A percentile compares a stretch with the other conserved stretches of the same genome.
phyloP scores from a whole-genome alignment of 2,329 filamentous ascomycete species.

The Monilinia laxa region DNA sequence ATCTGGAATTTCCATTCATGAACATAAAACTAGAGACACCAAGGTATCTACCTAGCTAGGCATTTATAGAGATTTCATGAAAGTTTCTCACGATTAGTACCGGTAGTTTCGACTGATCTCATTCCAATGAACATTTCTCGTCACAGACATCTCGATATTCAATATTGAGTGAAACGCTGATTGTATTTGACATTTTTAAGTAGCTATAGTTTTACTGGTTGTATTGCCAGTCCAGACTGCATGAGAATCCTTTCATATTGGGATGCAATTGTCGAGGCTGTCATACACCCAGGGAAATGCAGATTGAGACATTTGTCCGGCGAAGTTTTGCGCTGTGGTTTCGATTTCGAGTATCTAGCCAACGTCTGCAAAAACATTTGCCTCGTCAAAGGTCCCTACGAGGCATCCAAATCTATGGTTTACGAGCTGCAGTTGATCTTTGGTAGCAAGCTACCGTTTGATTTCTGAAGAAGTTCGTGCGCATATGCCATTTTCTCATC shows the following conservation, averaged over 20 bases:
- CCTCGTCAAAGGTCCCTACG: background rate
- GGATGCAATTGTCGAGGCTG: background rate
- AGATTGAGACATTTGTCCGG: background rate
- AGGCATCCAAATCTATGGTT: background rate
- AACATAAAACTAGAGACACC: no score
- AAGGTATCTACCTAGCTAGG: no score
- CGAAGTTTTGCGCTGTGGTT: background rate
- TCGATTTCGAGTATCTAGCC: background rate
- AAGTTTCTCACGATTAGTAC: background rate
- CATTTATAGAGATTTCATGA: no score
- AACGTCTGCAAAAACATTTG: background rate
- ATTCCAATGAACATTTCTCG: background rate
- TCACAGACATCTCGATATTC: background rate
- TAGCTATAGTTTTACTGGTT: background rate
- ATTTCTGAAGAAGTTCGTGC: background rate
- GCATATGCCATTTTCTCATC: background rate
- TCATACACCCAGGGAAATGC: background rate
- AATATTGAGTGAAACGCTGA: background rate
- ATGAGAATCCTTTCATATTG: no score
- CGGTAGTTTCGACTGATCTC: background rate
- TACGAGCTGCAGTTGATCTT: background rate
- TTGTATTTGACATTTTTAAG: background rate
- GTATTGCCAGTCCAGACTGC: background rate
- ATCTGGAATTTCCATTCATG: no score
- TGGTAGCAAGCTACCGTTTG: background rate